phyloP scores from a whole-genome alignment of 2,329 filamentous ascomycete genomes.

The Trichoderma sp. region DNA sequence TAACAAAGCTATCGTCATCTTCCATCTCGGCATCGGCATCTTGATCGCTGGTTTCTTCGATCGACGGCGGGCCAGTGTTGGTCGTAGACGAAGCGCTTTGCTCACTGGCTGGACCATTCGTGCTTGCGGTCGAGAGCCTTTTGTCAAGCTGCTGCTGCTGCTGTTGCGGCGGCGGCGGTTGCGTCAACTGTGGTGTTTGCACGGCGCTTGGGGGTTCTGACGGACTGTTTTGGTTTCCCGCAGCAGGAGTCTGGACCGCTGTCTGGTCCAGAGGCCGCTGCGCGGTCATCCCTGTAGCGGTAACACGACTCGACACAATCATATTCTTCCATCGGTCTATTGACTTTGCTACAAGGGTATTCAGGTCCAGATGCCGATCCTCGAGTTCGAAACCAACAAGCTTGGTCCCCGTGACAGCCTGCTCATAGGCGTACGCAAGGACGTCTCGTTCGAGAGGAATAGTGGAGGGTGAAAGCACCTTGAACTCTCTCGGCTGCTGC shows the following conservation, averaged over 20 bases:
- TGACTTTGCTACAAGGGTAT: constrained; percentile 49
- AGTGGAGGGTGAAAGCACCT: constrained; percentile 49
- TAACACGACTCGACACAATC: constrained; percentile 49
- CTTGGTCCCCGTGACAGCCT: constrained; percentile 40
- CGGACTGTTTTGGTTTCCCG: constrained; percentile 25
- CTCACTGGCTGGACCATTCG: constrained; percentile 35
- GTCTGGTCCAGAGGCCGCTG: constrained; percentile 49
- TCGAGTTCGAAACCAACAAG: constrained; percentile 47
- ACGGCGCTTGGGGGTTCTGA: constrained; percentile 25
- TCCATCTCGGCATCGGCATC: constrained; percentile 54
- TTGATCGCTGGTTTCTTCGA: constrained; percentile 47
- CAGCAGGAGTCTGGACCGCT: constrained; percentile 22
- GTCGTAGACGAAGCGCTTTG: constrained; percentile 32
- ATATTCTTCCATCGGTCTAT: constrained; percentile 63
- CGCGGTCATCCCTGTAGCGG: constrained; percentile 44
- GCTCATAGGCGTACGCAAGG: constrained; percentile 46
- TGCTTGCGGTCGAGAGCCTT: constrained; percentile 36
- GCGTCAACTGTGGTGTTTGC: constrained; percentile 26
- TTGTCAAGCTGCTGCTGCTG: constrained; percentile 24
- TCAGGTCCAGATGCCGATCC: constrained; percentile 52
- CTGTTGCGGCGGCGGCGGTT: constrained; percentile 17
- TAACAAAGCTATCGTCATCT: constrained; percentile 54
- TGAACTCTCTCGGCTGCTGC: constrained; percentile 60
- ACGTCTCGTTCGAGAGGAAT: constrained; percentile 51
- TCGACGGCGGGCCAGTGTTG: constrained; percentile 38